phyloP scores from a whole-genome alignment of 441 rosid genomes.

The Kokia cookei region DNA sequence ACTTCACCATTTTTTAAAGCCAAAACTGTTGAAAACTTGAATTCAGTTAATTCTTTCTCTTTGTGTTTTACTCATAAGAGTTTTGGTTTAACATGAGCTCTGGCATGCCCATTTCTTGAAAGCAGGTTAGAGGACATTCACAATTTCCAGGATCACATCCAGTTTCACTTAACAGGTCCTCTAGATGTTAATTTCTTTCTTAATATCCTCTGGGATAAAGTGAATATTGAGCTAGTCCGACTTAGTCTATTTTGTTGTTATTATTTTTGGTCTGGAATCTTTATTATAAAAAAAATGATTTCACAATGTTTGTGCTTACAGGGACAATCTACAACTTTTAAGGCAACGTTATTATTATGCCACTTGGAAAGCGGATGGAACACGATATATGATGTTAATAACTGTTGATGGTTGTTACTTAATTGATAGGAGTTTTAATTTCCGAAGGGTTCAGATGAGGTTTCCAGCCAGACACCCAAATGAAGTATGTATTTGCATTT shows the following conservation, averaged over 20 bases:
- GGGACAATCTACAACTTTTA: slow-evolving; percentile 86
- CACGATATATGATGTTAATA: slow-evolving; percentile 95
- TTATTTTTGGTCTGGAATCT: neutral
- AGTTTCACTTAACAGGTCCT: slow-evolving; percentile 91
- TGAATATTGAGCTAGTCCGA: too few species aligned
- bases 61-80: neutral
- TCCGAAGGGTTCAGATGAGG: slow-evolving; percentile 96
- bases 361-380: slow-evolving; percentile 99
- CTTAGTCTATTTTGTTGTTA: too few species aligned
- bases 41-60: neutral
- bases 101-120: slow-evolving; percentile 14
- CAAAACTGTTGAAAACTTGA: neutral
- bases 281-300: neutral
- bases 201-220: neutral
- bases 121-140: slow-evolving; percentile 71
- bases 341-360: slow-evolving; percentile 98
- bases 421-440: slow-evolving; percentile 82
- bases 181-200: neutral
- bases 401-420: slow-evolving; percentile 87
- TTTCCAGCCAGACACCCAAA: slow-evolving; percentile 68
- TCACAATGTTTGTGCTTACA: slow-evolving; percentile 26
- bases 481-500: slow-evolving; percentile 50
- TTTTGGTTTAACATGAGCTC: neutral
- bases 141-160: slow-evolving; percentile 99
- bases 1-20: neutral